A percentile compares a stretch with the other conserved stretches of the same genome.
phyloP scores from a whole-genome alignment of 2,329 filamentous ascomycete species.

The Teratosphaeria zuluensis region DNA sequence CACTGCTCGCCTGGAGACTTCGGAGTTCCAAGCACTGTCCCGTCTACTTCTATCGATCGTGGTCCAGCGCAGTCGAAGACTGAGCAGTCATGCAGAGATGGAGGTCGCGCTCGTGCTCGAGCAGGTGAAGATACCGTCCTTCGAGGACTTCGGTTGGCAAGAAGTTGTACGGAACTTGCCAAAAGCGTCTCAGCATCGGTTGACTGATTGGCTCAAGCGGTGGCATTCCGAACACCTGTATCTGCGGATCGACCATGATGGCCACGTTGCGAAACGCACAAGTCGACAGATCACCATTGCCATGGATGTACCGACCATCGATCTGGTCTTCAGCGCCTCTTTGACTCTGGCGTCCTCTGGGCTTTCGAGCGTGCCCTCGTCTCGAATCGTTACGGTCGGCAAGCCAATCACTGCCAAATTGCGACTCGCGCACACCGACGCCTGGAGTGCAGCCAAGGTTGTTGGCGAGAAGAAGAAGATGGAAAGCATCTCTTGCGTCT shows the following conservation, averaged over 20 bases:
- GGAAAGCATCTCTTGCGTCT: constrained; percentile 39
- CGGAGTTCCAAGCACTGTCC: constrained; percentile 37
- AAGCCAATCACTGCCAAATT: constrained; percentile 56
- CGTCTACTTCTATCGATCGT: constrained; percentile 45
- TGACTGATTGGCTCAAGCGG: constrained; percentile 42
- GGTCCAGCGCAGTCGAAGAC: constrained; percentile 35
- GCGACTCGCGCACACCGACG: constrained; percentile 45
- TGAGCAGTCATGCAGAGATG: constrained; percentile 39
- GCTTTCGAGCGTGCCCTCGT: constrained; percentile 10
- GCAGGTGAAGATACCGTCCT: constrained; percentile 43
- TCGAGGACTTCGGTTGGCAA: constrained; percentile 45
- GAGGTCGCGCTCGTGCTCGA: constrained; percentile 46
- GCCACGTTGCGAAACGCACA: neutral
- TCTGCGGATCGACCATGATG: neutral
- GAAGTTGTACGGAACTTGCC: constrained; percentile 43
- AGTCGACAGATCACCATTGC: constrained; percentile 61
- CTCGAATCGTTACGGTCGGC: constrained; percentile 47
- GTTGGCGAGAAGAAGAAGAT: constrained; percentile 13
- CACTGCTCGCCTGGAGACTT: constrained; percentile 35
- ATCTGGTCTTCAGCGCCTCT: constrained; percentile 67
- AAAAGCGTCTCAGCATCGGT: constrained; percentile 30
- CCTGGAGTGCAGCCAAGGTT: constrained; percentile 47
- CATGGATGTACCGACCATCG: constrained; percentile 76
- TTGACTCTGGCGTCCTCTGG: constrained; percentile 11
- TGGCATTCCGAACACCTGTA: constrained; percentile 42